Evolutionary conservation across 1,284 basidiomycete genomes (phyloP).

Genomic region (Thecaphora thlaspeos): DNA sequence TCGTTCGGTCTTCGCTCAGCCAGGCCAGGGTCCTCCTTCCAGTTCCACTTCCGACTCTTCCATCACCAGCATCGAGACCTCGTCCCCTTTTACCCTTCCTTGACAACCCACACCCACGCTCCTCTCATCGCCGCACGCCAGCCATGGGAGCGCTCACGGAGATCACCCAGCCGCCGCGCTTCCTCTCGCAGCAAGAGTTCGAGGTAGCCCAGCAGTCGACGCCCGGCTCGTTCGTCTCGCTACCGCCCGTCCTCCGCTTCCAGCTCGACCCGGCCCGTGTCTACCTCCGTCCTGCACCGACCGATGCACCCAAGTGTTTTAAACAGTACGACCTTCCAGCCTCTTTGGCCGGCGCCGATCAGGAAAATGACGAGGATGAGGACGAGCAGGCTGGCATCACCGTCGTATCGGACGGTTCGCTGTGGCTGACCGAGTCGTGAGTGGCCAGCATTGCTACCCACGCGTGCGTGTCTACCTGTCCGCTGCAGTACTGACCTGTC

Average conservation of each 20-base stretch:
- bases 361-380: neutral
- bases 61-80: neutral
- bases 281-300: slow-evolving; percentile 26
- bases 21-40: too few relatives aligned
- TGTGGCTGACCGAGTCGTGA: slow-evolving; percentile 21
- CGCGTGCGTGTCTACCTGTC: too few relatives aligned
- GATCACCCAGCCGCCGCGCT: slow-evolving; percentile 18
- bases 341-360: neutral
- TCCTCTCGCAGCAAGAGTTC: slow-evolving; percentile 12
- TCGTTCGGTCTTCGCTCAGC: neutral
- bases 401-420: neutral
- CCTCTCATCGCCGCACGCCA: neutral
- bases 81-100: neutral
- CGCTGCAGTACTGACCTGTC: too few relatives aligned
- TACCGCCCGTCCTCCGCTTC: slow-evolving; percentile 20
- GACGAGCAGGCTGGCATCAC: neutral
- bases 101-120: neutral
- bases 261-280: slow-evolving; percentile 16
- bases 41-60: neutral
- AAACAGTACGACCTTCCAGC: neutral
- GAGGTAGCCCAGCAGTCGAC: slow-evolving; percentile 25
- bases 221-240: slow-evolving; percentile 26
- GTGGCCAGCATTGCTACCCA: neutral
- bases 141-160: slow-evolving; percentile 8
- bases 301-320: slow-evolving; percentile 22